Conservation (phyloP, 116 monocot species). For the Papilionanthe hybrid region DNA sequence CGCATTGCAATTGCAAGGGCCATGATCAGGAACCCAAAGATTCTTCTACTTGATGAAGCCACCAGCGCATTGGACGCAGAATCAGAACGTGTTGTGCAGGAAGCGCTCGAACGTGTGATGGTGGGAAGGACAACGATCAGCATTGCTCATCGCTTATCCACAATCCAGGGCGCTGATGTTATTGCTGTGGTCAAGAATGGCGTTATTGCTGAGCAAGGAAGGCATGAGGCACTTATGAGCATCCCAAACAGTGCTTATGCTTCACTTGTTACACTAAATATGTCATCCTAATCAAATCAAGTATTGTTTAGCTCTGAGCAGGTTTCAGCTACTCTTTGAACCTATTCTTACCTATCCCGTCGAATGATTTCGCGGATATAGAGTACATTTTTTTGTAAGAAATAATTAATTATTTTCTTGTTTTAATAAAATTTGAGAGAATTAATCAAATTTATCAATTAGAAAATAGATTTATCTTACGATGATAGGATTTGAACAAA, state of each 20-base stretch:
- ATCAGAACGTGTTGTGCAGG: constrained; percentile 33
- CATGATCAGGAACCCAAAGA: constrained; percentile 23
- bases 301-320: too few relatives aligned
- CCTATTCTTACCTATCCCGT: too few relatives aligned
- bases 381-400: too few relatives aligned
- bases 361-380: too few relatives aligned
- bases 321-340: too few relatives aligned
- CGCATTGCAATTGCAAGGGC: constrained; percentile 32
- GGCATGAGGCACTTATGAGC: constrained; percentile 19
- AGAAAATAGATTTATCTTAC: too few relatives aligned
- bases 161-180: constrained; percentile 22
- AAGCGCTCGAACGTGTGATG: constrained; percentile 32
- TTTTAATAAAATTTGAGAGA: too few relatives aligned
- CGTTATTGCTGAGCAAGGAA: constrained; percentile 22
- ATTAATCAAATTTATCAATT: too few relatives aligned
- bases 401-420: too few relatives aligned
- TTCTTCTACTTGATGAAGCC: constrained; percentile 25
- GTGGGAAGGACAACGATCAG: constrained; percentile 16
- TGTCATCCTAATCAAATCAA: not conserved
- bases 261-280: constrained; percentile 24
- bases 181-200: constrained; percentile 36
- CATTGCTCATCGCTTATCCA: constrained; percentile 27
- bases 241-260: constrained; percentile 21
- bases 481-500: too few relatives aligned
- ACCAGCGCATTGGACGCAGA: constrained; percentile 30